These are phyloP conservation scores for Silybum marianum DNA, from an alignment of 129 eudicot species.

Conservation along the genomic window DNA sequence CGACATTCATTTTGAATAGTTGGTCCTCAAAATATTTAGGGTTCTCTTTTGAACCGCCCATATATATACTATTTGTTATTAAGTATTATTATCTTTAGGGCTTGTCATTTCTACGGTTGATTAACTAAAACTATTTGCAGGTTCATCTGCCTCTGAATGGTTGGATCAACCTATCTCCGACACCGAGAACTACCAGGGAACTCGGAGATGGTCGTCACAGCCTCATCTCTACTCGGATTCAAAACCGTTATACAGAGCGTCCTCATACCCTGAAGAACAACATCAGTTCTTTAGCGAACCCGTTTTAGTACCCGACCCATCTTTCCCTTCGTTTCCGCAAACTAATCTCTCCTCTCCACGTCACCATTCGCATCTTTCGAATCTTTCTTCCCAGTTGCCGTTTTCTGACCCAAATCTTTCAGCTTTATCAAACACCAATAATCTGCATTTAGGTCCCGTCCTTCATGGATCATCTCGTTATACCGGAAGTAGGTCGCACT, in stretches of 20 bases:
- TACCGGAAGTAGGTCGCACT: conserved; percentile 52
- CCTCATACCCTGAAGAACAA: conserved; percentile 70
- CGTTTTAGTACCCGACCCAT: conserved; percentile 54
- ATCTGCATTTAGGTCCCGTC: conserved; percentile 50
- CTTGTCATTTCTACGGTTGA: background rate
- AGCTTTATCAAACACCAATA: conserved; percentile 39
- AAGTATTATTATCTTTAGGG: background rate
- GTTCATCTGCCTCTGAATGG: conserved; percentile 97
- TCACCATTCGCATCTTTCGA: conserved; percentile 45
- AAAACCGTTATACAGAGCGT: conserved; percentile 76
- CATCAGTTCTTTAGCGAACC: conserved; percentile 69
- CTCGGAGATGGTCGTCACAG: conserved; percentile 88
- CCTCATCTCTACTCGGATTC: conserved; percentile 62
- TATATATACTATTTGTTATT: background rate
- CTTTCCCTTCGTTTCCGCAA: conserved; percentile 67
- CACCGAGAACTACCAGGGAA: conserved; percentile 59
- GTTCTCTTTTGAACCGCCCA: background rate
- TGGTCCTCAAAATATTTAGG: background rate
- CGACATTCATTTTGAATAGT: no score
- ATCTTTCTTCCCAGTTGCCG: conserved; percentile 52
- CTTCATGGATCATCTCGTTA: conserved; percentile 55
- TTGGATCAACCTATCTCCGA: conserved; percentile 63
- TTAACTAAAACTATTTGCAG: conserved; percentile 40
- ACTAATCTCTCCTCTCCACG: conserved; percentile 52
- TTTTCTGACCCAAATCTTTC: conserved; percentile 48